Base-by-base conservation (phyloP, 495 filamentous ascomycete species). In the Clavariopsis aquatica region DNA sequence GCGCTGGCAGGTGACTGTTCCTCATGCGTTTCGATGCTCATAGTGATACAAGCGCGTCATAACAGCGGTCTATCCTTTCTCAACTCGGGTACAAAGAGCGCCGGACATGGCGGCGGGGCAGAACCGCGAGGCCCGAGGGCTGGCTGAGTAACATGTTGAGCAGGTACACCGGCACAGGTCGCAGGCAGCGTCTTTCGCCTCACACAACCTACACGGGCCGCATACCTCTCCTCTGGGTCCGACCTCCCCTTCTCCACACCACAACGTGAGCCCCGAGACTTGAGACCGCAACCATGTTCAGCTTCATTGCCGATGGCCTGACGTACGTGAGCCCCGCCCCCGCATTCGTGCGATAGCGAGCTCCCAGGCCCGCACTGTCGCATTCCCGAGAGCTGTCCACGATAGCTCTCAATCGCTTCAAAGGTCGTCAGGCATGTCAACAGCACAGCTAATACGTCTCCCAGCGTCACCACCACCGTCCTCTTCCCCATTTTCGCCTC, bases 401-500 rank as follows among this genome's bases (percentile, higher is more conserved):
- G 55, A 64, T 38, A 51, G 55, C 56, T 57, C 34, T 47, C 47
- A 64, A 60, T 61, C 23, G n/a, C 63, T 12, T 59, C 36, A 41
- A 23, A 23, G 6, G 2, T 0, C 59, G 43, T 49, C 38, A 34
- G 27, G 10, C 10, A 31, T 47, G 20, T 36, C 31, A 17, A 38
- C 54, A 53, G 69, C 69, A 72, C 28, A 64, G 45, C 57, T 66
- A 72, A 77, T 64, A 10, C 45, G 59, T 52, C 29, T 23, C 64
- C 77, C 78, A 91, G 88, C 71, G 96, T 93, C 60, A 77, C 94
- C 72, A 85, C 91, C 58, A 94, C 92, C 61, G 92, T 97, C 73
- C 84, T 96, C 75, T 93, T 99, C 78, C 94, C 94, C 62, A 84
- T 96, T 55, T 99, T 96, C 78, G 93, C 93, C 61, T 96, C 93